Evolutionary conservation across 2,329 filamentous ascomycete genomes (phyloP).

Genomic region (Aspergillus viridinutans): DNA sequence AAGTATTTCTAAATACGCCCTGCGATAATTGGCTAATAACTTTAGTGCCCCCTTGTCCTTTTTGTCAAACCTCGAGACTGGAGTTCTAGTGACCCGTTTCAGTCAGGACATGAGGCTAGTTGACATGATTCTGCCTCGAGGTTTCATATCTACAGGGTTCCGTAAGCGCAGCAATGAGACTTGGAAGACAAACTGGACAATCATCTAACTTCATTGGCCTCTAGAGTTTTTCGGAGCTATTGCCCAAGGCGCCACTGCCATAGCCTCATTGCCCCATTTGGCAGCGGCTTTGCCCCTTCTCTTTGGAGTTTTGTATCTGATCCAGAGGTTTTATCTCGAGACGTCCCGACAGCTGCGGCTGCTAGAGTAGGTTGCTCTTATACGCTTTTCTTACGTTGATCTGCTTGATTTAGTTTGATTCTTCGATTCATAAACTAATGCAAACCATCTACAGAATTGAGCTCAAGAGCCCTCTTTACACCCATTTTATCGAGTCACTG

Average conservation of each 20-base stretch:
- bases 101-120: conserved; percentile 45
- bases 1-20: too few relatives aligned
- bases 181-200: too few relatives aligned
- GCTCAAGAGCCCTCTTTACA: conserved; percentile 16
- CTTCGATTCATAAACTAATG: too few relatives aligned
- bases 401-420: too few relatives aligned
- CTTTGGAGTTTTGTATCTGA: conserved; percentile 5
- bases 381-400: too few relatives aligned
- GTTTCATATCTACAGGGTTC: too few relatives aligned
- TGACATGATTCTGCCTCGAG: conserved; percentile 38
- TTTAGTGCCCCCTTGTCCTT: conserved; percentile 38
- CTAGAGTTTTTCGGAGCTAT: too few relatives aligned
- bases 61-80: conserved; percentile 41
- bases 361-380: conserved; percentile 3
- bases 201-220: too few relatives aligned
- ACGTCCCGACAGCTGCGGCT: conserved; percentile 17
- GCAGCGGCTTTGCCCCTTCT: conserved; percentile 11
- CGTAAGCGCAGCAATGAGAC: too few relatives aligned
- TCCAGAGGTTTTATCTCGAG: conserved; percentile 15
- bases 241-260: conserved; percentile 6
- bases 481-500: conserved; percentile 49
- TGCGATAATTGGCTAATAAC: too few relatives aligned
- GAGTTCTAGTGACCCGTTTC: conserved; percentile 36
- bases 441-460: conserved; percentile 5
- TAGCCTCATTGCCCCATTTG: conserved; percentile 12